phyloP scores from a whole-genome alignment of 139 green algal species.

The Eudorina sp. region DNA sequence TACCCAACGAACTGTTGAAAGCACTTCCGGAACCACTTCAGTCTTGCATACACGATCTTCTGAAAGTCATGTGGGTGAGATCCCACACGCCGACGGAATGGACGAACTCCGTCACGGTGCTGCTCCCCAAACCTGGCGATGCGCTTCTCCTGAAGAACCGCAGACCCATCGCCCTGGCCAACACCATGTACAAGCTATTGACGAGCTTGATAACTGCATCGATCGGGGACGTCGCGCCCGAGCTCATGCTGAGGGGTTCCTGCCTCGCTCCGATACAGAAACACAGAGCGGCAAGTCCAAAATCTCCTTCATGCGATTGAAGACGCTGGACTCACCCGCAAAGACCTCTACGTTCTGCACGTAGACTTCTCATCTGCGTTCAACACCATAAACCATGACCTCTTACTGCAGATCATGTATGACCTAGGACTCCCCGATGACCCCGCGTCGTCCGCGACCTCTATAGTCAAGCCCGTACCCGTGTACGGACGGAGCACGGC shows the following conservation, averaged over 20 bases:
- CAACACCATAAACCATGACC: conserved; percentile 38
- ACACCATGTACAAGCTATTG: conserved; percentile 64
- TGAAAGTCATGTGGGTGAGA: conserved; percentile 49
- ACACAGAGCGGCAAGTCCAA: too few species aligned
- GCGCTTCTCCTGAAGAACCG: too few species aligned
- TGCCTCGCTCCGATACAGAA: neutral
- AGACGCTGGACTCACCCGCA: conserved; percentile 29
- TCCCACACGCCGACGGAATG: conserved; percentile 50
- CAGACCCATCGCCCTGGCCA: too few species aligned
- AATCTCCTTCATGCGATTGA: conserved; percentile 53
- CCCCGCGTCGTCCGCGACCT: conserved; percentile 58
- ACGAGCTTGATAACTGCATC: conserved; percentile 48
- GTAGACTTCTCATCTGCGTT: conserved; percentile 64
- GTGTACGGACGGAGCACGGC: conserved; percentile 11
- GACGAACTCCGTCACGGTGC: conserved; percentile 57
- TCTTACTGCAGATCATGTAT: too few species aligned
- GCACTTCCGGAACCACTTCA: conserved; percentile 35
- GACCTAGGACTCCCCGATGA: conserved; percentile 58
- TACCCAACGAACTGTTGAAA: conserved; percentile 60
- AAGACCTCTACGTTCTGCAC: conserved; percentile 54
- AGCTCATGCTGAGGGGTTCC: conserved; percentile 52
- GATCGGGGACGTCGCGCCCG: conserved; percentile 43
- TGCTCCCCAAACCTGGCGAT: conserved; percentile 62
- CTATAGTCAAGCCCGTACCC: conserved; percentile 56
- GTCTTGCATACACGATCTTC: neutral